Evolutionary conservation across 768 basidiomycete species (phyloP).

Genomic region (Podaxis mareebaensis): DNA sequence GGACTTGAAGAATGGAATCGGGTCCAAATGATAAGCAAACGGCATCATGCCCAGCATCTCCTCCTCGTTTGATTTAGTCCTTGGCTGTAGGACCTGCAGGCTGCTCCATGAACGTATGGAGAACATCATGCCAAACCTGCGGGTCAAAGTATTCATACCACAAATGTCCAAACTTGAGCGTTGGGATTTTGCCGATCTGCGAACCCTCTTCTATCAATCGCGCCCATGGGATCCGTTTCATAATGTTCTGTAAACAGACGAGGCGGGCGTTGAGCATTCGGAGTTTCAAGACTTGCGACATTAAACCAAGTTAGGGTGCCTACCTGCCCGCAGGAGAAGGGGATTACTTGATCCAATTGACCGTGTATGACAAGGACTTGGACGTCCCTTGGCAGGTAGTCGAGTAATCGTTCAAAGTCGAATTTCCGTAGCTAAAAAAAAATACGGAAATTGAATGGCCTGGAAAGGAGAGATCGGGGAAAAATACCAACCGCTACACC

Average conservation of each 20-base stretch:
- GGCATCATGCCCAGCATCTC: not conserved
- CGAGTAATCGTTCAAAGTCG: conserved; percentile 29
- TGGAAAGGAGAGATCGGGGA: not conserved
- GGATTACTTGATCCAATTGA: conserved; percentile 38
- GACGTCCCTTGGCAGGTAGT: conserved; percentile 30
- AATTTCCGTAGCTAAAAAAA: conserved; percentile 30
- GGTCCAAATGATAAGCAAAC: not conserved
- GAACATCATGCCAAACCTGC: conserved; percentile 40
- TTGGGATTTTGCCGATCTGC: conserved; percentile 35
- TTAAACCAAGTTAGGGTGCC: not conserved
- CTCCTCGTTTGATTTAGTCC: not conserved
- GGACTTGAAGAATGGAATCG: not conserved
- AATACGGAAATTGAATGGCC: not conserved
- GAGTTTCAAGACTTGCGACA: not conserved
- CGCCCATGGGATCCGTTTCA: conserved; percentile 39
- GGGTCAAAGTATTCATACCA: conserved; percentile 51
- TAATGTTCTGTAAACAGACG: conserved; percentile 34
- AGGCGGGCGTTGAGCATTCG: conserved; percentile 20
- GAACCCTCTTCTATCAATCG: conserved; percentile 33
- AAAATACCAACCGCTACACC: conserved; percentile 26
- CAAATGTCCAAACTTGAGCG: conserved; percentile 40
- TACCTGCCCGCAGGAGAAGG: conserved; percentile 18
- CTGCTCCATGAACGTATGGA: conserved; percentile 32
- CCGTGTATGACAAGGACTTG: conserved; percentile 45
- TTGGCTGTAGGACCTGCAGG: not conserved